These are phyloP conservation scores for Cytospora piceae DNA, from an alignment of 2,329 filamentous ascomycete species.

Conservation along the genomic window DNA sequence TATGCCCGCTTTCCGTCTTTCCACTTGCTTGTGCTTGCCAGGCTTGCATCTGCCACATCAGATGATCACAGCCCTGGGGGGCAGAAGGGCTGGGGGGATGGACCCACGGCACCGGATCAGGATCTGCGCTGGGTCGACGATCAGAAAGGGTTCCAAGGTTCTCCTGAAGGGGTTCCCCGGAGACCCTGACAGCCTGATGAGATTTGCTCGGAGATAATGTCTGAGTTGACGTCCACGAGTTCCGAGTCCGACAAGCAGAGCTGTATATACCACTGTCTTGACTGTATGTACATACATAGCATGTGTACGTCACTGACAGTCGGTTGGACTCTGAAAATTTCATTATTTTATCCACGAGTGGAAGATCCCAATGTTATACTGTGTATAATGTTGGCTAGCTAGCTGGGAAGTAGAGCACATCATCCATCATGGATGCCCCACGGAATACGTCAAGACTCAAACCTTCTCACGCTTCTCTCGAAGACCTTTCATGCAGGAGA, in stretches of 20 bases:
- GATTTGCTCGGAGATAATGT: neutral
- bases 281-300: neutral
- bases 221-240: neutral
- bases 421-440: too few species aligned
- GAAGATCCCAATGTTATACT: neutral
- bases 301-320: neutral
- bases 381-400: neutral
- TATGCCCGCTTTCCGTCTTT: too few species aligned
- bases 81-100: neutral
- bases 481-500: too few species aligned
- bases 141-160: neutral
- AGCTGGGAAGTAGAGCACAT: neutral
- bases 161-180: neutral
- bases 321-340: too few species aligned
- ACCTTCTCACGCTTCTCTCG: too few species aligned
- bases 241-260: neutral
- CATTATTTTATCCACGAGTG: neutral
- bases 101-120: slow-evolving; percentile 2
- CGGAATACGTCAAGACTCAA: too few species aligned
- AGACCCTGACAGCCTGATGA: neutral
- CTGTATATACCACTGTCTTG: neutral
- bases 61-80: neutral
- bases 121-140: slow-evolving; percentile 4
- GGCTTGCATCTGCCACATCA: neutral
- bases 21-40: too few species aligned